Conservation (phyloP, 73 alveolate genomes). For the Diophrys sp. region DNA sequence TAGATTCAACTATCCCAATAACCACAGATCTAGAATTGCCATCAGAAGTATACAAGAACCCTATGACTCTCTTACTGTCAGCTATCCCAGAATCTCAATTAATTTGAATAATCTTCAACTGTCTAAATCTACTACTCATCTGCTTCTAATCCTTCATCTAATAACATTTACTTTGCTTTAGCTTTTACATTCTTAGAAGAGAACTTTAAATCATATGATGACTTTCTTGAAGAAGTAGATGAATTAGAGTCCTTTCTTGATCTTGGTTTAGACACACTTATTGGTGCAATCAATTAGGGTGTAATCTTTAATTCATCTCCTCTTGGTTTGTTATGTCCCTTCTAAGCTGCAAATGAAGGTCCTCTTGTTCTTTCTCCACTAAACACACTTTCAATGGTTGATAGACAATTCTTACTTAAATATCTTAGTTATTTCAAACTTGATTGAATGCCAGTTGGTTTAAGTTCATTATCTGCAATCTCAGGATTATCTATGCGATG, state of each 20-base stretch:
- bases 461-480: not conserved
- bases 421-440: not conserved
- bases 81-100: no score
- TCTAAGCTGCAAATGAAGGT: not conserved
- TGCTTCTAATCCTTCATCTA: not conserved
- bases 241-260: not conserved
- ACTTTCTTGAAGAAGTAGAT: constrained; percentile 1
- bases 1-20: no score
- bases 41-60: no score
- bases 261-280: not conserved
- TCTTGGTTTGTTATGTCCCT: not conserved
- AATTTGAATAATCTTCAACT: not conserved
- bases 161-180: no score
- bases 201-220: not conserved
- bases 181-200: not conserved
- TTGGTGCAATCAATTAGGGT: not conserved
- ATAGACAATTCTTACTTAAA: not conserved
- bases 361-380: not conserved
- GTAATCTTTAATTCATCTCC: not conserved
- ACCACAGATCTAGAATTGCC: no score
- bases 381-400: not conserved
- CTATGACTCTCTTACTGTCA: no score
- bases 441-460: not conserved
- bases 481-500: no score
- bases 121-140: not conserved